A percentile compares a stretch with the other conserved stretches of the same genome.
These are phyloP conservation scores for Hypoxylon sp. DNA, from an alignment of 2,329 filamentous ascomycete genomes.

Conservation along the genomic window DNA sequence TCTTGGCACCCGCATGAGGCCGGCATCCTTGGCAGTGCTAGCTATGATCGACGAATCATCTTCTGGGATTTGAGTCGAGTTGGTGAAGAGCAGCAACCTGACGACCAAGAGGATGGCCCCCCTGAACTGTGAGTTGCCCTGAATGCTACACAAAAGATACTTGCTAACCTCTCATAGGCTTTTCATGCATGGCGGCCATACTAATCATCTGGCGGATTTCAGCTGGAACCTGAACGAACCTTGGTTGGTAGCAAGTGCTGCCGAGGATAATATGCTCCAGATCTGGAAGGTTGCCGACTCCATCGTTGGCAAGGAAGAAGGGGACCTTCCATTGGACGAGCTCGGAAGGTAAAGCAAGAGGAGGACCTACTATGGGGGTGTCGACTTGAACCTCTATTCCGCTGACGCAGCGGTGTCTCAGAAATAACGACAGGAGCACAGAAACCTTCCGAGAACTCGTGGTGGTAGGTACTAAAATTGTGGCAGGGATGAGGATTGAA, in stretches of 20 bases:
- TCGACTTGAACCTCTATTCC: background rate
- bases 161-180: constrained; percentile 62
- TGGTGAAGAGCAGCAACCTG: constrained; percentile 92
- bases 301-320: constrained; percentile 80
- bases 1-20: constrained; percentile 95
- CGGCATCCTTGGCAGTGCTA: constrained; percentile 86
- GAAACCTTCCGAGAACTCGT: too few relatives aligned
- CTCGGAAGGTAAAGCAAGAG: constrained; percentile 65
- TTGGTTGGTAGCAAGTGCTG: constrained; percentile 94
- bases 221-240: constrained; percentile 97
- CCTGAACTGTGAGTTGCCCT: constrained; percentile 81
- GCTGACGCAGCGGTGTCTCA: constrained; percentile 4
- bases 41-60: constrained; percentile 91
- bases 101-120: constrained; percentile 93
- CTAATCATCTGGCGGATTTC: constrained; percentile 95
- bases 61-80: constrained; percentile 96
- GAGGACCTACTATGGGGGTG: constrained; percentile 6
- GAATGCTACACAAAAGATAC: background rate
- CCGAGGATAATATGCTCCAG: constrained; percentile 96
- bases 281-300: constrained; percentile 89
- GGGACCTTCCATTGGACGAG: constrained; percentile 79
- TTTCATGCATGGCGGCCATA: constrained; percentile 99
- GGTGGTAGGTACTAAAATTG: too few relatives aligned
- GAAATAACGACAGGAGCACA: background rate
- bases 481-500: too few relatives aligned